Evolutionary conservation across 805 yeast genomes (phyloP), one percentile per base, ranked within the genome.

Genomic region (Cyberlindnera mississippiensis): DNA sequence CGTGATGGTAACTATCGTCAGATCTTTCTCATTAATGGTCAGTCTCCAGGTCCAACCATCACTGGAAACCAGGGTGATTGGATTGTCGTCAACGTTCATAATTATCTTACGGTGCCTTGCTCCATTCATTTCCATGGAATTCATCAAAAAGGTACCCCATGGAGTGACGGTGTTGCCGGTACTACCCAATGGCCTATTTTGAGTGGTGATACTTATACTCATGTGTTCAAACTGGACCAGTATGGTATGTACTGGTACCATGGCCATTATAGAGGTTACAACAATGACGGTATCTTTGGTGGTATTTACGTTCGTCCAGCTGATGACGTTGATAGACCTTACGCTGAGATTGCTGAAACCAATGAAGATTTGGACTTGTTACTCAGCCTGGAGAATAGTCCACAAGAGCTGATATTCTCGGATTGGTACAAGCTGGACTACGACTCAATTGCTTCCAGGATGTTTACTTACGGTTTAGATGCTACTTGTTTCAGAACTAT

Each of bases 221-320:
- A 73, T 45, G 49, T 51, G 13, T 70, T 71, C 43, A 62, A 61
- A 27, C 46, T 60, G 4, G 57, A 56, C 33, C 72, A 68, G 35
- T 58, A 62, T 32, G 79, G 79, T 0, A 67, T 74, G 3, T 67
- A 59, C 38, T 73, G 78, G 78, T 73, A 72, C 55, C 79, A 73
- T 47, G 62, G 74, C 4, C 78, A 74, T 40, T 62, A 56, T 44
- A 53, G 69, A 16, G 69, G 70, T 2, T 72, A 72, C 46, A 55
- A 64, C 40, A 56, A 67, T 19, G 71, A 69, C 35, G 76, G 77
- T 2, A 50, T 74, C 0, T 56, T 56, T 13, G 79, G 79, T 4
- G 72, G 73, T 1, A 48, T 73, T 20, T 60, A 69, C 22, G 60
- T 73, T 13, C 66, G 63, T 30, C 69, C 73, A 1, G 46, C 51